phyloP scores from a whole-genome alignment of 176 grass and related monocot species.

The Melocanna baccifera region DNA sequence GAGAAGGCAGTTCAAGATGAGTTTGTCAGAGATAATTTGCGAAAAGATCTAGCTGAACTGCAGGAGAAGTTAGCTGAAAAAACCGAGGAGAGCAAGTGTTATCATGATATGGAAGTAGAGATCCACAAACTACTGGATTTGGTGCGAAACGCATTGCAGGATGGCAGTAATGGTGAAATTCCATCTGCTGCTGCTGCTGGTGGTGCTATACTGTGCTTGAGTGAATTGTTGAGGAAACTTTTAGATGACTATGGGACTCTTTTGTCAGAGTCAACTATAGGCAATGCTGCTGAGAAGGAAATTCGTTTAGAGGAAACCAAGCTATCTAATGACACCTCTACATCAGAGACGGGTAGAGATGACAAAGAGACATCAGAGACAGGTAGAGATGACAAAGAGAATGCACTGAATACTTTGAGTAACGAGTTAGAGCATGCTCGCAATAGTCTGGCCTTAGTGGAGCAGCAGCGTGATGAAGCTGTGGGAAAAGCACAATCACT shows the following conservation, averaged over 20 bases:
- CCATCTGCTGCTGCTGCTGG: constrained; percentile 26
- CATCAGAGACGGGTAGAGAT: constrained; percentile 10
- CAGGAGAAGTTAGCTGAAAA: constrained; percentile 76
- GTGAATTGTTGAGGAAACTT: constrained; percentile 55
- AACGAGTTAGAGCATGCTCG: constrained; percentile 52
- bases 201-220: constrained; percentile 49
- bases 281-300: constrained; percentile 43
- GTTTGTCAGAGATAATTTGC: constrained; percentile 68
- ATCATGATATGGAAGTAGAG: constrained; percentile 57
- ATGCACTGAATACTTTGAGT: constrained; percentile 32
- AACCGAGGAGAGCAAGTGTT: constrained; percentile 37
- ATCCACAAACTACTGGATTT: constrained; percentile 58
- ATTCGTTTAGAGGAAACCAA: constrained; percentile 42
- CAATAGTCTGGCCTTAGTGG: constrained; percentile 41
- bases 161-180: constrained; percentile 38
- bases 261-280: constrained; percentile 43
- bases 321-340: constrained; percentile 23
- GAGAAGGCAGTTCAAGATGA: constrained; percentile 77
- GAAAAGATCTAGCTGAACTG: constrained; percentile 62
- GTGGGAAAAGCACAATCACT: constrained; percentile 50
- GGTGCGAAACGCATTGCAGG: constrained; percentile 44
- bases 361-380: constrained; percentile 19
- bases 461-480: constrained; percentile 55
- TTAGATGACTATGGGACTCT: constrained; percentile 53
- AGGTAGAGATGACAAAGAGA: constrained; percentile 31